phyloP scores from a whole-genome alignment of 2,329 filamentous ascomycete species.

The Fusarium luffae region DNA sequence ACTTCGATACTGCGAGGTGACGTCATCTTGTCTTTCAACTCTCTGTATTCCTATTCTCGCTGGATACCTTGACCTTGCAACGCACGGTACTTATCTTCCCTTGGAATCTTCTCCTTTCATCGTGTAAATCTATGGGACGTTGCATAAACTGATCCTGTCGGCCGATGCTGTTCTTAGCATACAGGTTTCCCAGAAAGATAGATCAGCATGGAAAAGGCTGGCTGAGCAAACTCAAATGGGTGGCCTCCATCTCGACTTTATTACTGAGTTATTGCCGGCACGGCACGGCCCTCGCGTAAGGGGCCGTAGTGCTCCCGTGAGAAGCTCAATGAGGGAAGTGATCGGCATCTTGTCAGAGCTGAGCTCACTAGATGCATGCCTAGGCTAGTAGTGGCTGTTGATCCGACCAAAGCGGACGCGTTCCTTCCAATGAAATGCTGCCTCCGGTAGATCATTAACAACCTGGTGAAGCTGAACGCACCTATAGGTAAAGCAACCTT shows the following conservation, averaged over 20 bases:
- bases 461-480: too few species aligned
- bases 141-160: background rate
- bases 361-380: too few species aligned
- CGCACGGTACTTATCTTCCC: too few species aligned
- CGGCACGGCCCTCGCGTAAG: background rate
- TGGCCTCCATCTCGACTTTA: background rate
- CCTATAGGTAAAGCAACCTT: too few species aligned
- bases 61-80: too few species aligned
- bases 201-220: background rate
- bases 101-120: fast-evolving
- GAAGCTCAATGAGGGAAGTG: background rate
- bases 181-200: background rate
- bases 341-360: background rate
- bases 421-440: too few species aligned
- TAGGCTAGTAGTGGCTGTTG: too few species aligned
- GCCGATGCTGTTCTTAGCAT: background rate
- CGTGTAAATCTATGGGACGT: background rate
- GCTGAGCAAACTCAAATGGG: too few species aligned
- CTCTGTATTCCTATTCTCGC: fast-evolving
- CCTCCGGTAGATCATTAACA: too few species aligned
- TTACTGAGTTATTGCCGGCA: background rate
- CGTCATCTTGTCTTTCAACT: too few species aligned
- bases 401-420: fast-evolving
- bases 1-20: too few species aligned
- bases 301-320: too few species aligned